Evolutionary conservation across 495 filamentous ascomycete genomes (phyloP).

Genomic region (Aspergillus cavernicola): DNA sequence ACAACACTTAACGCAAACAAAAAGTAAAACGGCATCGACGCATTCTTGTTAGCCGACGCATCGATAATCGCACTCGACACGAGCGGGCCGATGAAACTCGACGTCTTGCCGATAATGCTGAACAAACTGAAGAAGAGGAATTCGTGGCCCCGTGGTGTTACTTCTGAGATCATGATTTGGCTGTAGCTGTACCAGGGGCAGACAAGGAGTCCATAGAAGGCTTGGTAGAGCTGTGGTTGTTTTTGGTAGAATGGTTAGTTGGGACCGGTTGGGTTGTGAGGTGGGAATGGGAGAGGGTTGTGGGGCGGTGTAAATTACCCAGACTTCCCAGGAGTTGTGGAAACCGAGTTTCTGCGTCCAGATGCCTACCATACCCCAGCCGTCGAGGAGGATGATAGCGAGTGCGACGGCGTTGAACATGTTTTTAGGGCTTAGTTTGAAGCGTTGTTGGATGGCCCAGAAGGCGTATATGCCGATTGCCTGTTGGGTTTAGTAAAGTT

Average conservation of each 20-base stretch:
- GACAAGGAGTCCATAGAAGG: conserved; percentile 60
- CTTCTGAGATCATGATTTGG: conserved; percentile 65
- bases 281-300: too few species aligned
- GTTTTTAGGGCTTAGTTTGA: conserved; percentile 51
- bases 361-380: conserved; percentile 66
- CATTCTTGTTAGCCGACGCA: conserved; percentile 49
- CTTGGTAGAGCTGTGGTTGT: conserved; percentile 45
- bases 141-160: conserved; percentile 61
- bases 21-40: conserved; percentile 61
- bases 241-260: too few species aligned
- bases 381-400: conserved; percentile 55
- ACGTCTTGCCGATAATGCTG: conserved; percentile 62
- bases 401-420: conserved; percentile 61
- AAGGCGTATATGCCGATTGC: conserved; percentile 59
- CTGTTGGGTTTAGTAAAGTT: conserved; percentile 15
- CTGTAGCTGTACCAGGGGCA: conserved; percentile 68
- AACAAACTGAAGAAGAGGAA: conserved; percentile 67
- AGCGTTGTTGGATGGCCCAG: conserved; percentile 55
- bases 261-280: too few species aligned
- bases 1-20: conserved; percentile 53
- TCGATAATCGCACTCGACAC: conserved; percentile 66
- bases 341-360: conserved; percentile 61
- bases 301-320: conserved; percentile 36
- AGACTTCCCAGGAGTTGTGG: conserved; percentile 60
- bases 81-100: conserved; percentile 59